Evolutionary conservation across 371 early-diverging fungal genomes (phyloP), one percentile per base, ranked within the genome.

Genomic region (Nosema granulosis): DNA sequence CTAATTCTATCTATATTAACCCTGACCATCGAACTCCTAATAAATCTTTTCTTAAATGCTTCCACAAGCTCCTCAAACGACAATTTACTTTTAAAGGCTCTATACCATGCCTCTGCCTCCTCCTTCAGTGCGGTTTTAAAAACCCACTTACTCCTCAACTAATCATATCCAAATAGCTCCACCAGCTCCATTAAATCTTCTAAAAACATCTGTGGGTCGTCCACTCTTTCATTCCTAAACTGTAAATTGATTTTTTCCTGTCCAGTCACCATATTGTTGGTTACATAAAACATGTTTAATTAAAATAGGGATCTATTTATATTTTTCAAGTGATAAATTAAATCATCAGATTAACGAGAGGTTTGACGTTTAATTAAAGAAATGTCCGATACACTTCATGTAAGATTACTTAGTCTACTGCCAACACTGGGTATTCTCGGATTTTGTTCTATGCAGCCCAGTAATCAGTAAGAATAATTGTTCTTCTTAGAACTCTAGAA

Each of bases 41-140:
- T 12, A 59, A 59, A 59, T 26, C 61, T 59, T 26, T n/a, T 28
- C 31, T 20, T 59, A 32, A 59, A 59, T 26, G 22, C 24, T 32
- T 59, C 61, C 12, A 59, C 9, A 26, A 59, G 31, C 28, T 59
- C 11, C 9, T 59, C n/a, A 59, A 59, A 32, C 16, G 11, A 6
- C 28, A 59, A 6, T 3, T 32, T 28, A 11, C 9, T 26, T 26
- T 11, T 12, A 11, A 22, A 11, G 11, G 16, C 16, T 2, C 6
- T 29, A 29, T 22, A 22, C 9, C 61, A 59, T 4, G 12, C 61
- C 26, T 28, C 28, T 11, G 61, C 61, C 34, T 59, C 61, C 31
- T 59, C 61, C 28, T 26, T 59, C 34, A 59, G 29, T 22, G 61
- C 12, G 22, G 28, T 59, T 59, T 59, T 59, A 29, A 59, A 59